Evolutionary conservation across 257 asterid genomes (phyloP).

Genomic region (Solanum lignicaule): DNA sequence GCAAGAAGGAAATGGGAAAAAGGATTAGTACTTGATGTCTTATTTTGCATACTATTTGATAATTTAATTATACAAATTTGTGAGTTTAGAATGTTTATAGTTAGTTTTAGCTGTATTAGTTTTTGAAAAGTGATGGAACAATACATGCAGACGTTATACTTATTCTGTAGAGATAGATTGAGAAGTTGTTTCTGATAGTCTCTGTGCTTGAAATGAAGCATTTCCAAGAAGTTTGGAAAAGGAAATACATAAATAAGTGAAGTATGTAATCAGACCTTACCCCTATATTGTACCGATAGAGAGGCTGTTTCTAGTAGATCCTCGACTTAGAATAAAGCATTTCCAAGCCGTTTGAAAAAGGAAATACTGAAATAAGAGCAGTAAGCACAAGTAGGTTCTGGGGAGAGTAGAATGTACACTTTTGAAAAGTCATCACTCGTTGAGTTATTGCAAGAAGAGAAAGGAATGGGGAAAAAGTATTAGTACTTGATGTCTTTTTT

Average conservation of each 20-base stretch:
- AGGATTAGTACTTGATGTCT: neutral
- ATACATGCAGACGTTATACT: neutral
- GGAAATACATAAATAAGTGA: neutral
- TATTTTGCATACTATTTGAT: neutral
- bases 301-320: neutral
- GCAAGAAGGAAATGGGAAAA: neutral
- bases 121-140: neutral
- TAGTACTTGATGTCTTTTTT: neutral
- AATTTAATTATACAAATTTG: neutral
- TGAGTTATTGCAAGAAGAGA: neutral
- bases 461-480: neutral
- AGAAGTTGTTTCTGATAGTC: neutral
- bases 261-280: neutral
- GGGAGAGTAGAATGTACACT: neutral
- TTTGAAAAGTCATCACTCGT: neutral
- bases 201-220: neutral
- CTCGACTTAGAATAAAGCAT: neutral
- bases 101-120: neutral
- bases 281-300: neutral
- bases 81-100: neutral
- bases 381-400: neutral
- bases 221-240: neutral
- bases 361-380: neutral
- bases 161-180: neutral
- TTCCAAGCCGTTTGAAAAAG: neutral